Conservation (phyloP, 208 protist genomes). For the Leishmania braziliensis region DNA sequence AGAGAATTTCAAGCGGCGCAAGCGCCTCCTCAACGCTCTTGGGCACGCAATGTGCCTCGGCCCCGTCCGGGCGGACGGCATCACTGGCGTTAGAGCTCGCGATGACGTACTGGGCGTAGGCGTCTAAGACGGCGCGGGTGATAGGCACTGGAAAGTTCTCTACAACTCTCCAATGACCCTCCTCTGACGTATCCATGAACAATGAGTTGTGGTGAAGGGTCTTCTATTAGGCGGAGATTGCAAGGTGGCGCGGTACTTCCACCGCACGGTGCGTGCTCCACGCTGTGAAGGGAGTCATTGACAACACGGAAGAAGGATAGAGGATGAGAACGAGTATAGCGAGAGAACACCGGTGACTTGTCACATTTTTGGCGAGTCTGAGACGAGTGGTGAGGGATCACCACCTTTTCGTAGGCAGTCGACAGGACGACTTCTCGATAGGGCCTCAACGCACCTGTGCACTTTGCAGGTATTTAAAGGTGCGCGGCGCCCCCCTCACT, state of each 20-base stretch:
- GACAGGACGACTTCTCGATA: too few relatives aligned
- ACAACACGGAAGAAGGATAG: not conserved
- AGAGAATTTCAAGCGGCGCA: constrained; percentile 72
- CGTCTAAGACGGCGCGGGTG: constrained; percentile 44
- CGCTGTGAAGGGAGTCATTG: not conserved
- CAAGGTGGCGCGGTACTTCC: not conserved
- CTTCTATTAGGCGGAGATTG: not conserved
- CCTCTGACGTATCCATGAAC: not conserved
- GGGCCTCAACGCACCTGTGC: too few relatives aligned
- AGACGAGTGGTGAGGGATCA: too few relatives aligned
- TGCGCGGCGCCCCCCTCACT: too few relatives aligned
- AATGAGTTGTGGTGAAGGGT: too few relatives aligned
- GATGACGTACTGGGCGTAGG: constrained; percentile 45
- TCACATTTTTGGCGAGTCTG: not conserved
- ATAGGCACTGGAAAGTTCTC: constrained; percentile 41
- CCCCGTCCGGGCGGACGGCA: too few relatives aligned
- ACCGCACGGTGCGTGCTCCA: not conserved
- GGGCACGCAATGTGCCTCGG: not conserved
- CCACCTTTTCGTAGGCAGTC: too few relatives aligned
- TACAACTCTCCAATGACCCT: constrained; percentile 12
- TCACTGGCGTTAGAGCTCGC: not conserved
- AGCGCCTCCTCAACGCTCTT: constrained; percentile 53
- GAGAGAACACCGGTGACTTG: not conserved
- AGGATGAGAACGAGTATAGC: not conserved
- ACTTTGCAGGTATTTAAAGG: too few relatives aligned